These are phyloP conservation scores for Lablab purpureus DNA, from an alignment of 306 rosid genomes.

Conservation along the genomic window DNA sequence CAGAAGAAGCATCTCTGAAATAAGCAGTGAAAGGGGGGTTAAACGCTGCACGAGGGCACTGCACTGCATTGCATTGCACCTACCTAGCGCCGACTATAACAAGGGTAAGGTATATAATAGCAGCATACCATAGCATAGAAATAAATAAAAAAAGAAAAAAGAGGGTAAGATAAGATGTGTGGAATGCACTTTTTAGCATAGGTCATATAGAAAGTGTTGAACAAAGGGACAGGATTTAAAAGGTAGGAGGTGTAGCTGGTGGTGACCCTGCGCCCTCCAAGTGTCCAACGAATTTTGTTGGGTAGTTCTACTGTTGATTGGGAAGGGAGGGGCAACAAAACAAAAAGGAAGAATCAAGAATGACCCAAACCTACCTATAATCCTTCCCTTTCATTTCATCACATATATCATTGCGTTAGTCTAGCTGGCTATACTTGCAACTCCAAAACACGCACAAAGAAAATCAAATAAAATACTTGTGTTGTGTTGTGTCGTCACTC, in stretches of 20 bases:
- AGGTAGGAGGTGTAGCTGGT: slow-evolving; percentile 31
- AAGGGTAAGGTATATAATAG: neutral
- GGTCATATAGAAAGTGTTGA: slow-evolving; percentile 41
- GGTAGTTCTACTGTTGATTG: neutral
- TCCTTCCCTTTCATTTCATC: slow-evolving; percentile 28
- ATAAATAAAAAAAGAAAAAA: neutral
- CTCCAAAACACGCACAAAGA: neutral
- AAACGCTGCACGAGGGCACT: neutral
- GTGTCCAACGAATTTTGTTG: slow-evolving; percentile 30
- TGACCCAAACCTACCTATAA: slow-evolving; percentile 29
- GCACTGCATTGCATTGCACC: neutral
- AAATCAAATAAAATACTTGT: neutral
- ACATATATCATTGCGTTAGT: neutral
- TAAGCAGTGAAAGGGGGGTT: neutral
- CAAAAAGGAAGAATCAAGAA: slow-evolving; percentile 44
- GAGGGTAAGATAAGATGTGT: neutral
- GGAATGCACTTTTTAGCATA: slow-evolving; percentile 40
- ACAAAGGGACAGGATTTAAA: slow-evolving; percentile 29
- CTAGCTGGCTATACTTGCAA: slow-evolving; percentile 41
- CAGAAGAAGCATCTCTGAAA: no score
- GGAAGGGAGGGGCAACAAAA: slow-evolving; percentile 37
- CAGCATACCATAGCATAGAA: no score
- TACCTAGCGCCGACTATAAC: neutral
- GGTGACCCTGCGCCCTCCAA: slow-evolving; percentile 3
- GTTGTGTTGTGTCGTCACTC: neutral